Base-by-base conservation (phyloP, 2,329 filamentous ascomycete species). In the Aureobasidium mangrovei region DNA sequence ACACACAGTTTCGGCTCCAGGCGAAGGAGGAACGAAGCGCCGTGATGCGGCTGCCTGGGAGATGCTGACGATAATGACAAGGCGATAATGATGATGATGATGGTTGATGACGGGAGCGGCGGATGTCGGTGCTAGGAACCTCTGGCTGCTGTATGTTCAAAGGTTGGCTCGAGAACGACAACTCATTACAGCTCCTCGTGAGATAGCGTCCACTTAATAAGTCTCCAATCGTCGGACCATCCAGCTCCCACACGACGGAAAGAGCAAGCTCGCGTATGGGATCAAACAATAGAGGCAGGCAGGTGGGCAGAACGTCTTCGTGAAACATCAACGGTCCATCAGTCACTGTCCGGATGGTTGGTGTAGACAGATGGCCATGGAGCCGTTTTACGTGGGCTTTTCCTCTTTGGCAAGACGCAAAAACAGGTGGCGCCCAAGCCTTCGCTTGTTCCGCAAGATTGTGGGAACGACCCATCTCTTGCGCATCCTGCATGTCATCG, bases 201-300 rank as follows among this genome's bases (percentile, higher is more conserved):
- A 24, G 49, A 53, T 53, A 53, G 49, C 49, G 39, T 53, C 49
- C 49, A 53, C 49, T 53, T 53, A 53, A 53, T 53, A 53, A 53
- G 24, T 53, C 27, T 44, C n/a, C 24, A 27, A 12, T 7, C 10
- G 28, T 41, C 47, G 36, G 24, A 51, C 36, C 46, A 51, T 51
- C 26, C n/a, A 27, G 7, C 38, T 7, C 42, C 10, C 24, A 42
- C 38, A 51, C 45, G 12, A 48, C 45, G 31, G 32, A 51, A 51
- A n/a, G 47, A 51, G 29, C 31, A 44, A 29, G 40, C 40, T 53
- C 49, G 49, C 49, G 49, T 53, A 38, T n/a, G 18, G 7, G 31
- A 53, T 53, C 49, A 53, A 53, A 53, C 49, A 44, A 53, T 53
- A 53, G 49, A 53, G 49, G 39, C 49, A 53, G 49, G 40, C 49